Conservation (phyloP, 306 rosid species). For the Geum urbanum region DNA sequence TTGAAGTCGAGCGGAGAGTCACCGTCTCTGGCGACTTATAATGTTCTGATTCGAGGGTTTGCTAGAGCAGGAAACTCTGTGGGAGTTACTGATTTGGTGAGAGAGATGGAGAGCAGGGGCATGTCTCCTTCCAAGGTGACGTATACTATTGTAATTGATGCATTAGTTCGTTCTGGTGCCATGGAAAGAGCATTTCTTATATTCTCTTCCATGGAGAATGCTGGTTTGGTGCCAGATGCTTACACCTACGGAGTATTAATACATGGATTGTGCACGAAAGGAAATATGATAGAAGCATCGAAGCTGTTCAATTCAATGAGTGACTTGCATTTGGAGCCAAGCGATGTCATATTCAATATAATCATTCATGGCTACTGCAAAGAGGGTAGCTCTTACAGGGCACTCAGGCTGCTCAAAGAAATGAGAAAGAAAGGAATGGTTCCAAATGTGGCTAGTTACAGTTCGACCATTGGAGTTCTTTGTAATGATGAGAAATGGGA, state of each 20-base stretch:
- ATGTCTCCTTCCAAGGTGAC: conserved; percentile 67
- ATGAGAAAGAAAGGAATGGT: conserved; percentile 56
- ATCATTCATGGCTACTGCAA: conserved; percentile 72
- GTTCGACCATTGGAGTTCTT: conserved; percentile 52
- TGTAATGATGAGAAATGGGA: conserved; percentile 55
- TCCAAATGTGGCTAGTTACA: conserved; percentile 61
- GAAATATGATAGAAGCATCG: conserved; percentile 66
- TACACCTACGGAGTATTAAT: conserved; percentile 55
- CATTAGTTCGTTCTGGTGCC: conserved; percentile 39
- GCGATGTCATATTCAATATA: conserved; percentile 57
- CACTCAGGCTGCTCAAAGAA: conserved; percentile 59
- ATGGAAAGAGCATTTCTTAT: conserved; percentile 54
- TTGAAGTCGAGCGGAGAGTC: conserved; percentile 53
- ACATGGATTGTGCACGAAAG: conserved; percentile 59
- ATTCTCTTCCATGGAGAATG: conserved; percentile 60
- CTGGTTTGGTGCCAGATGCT: conserved; percentile 59
- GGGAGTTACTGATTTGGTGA: conserved; percentile 41
- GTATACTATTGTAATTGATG: conserved; percentile 57
- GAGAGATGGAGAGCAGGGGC: conserved; percentile 66
- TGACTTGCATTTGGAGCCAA: conserved; percentile 49
- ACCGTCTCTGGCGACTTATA: conserved; percentile 66
- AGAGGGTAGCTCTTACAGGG: conserved; percentile 70
- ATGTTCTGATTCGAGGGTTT: conserved; percentile 55
- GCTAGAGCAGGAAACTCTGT: conserved; percentile 43
- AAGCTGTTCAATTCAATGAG: conserved; percentile 49